Evolutionary conservation across 2,329 filamentous ascomycete species (phyloP).

Genomic region (Talaromyces sp.): DNA sequence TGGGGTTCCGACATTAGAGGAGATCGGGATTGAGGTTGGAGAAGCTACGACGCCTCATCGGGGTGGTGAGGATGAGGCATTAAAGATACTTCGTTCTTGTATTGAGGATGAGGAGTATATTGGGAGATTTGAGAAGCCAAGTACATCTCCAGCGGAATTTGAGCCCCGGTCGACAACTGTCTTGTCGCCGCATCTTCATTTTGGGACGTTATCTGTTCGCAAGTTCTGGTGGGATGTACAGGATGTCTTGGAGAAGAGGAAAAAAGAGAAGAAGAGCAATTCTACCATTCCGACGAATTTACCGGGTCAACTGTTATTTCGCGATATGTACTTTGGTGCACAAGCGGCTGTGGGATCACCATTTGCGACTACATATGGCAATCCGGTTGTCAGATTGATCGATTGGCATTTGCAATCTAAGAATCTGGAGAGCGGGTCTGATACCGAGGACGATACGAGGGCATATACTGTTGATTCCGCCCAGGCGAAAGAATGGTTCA

Average conservation of each 20-base stretch:
- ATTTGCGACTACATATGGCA: constrained; percentile 68
- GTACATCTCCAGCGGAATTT: constrained; percentile 73
- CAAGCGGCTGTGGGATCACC: constrained; percentile 67
- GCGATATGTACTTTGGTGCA: constrained; percentile 82
- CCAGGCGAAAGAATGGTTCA: constrained; percentile 66
- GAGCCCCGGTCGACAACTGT: constrained; percentile 73
- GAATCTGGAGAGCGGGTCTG: constrained; percentile 44
- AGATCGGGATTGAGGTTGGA: constrained; percentile 64
- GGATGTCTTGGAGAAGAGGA: constrained; percentile 62
- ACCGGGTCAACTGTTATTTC: constrained; percentile 72
- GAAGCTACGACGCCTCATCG: constrained; percentile 66
- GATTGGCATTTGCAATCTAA: constrained; percentile 76
- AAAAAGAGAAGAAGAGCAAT: constrained; percentile 57
- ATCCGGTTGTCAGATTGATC: constrained; percentile 70
- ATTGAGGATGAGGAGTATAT: constrained; percentile 67
- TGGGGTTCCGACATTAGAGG: constrained; percentile 69
- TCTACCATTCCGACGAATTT: constrained; percentile 67
- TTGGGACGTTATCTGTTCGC: constrained; percentile 70
- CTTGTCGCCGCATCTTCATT: constrained; percentile 73
- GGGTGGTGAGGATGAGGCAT: constrained; percentile 70
- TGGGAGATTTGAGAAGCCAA: constrained; percentile 75
- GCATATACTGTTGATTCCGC: constrained; percentile 66
- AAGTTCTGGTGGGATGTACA: constrained; percentile 74
- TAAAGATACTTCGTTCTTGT: constrained; percentile 61
- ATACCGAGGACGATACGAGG: constrained; percentile 52